A percentile compares a stretch with the other conserved stretches of the same genome.
phyloP scores from a whole-genome alignment of 768 basidiomycete species.

The Tylopilus cervinicoccineus region DNA sequence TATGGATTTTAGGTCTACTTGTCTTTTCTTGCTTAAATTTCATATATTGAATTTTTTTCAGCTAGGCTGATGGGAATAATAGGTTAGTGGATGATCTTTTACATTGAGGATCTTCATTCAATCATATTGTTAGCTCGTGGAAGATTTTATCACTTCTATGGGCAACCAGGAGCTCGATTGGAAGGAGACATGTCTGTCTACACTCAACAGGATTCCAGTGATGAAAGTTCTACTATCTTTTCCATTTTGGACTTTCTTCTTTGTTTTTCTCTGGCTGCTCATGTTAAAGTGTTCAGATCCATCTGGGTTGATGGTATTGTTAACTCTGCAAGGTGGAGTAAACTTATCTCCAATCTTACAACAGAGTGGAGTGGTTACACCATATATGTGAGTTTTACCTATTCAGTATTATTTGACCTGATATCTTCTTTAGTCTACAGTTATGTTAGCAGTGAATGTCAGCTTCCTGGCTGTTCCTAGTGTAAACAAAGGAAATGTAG shows the following conservation, averaged over 20 bases:
- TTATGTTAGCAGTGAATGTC: constrained; percentile 1
- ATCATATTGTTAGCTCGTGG: not conserved
- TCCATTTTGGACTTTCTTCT: not conserved
- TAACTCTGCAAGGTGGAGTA: not conserved
- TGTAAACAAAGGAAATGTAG: not conserved
- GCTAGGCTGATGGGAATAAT: not conserved
- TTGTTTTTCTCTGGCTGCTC: not conserved
- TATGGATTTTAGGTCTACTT: not conserved
- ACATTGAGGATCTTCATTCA: too few relatives aligned
- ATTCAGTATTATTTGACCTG: not conserved
- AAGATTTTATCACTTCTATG: constrained; percentile 1
- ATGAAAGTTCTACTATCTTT: not conserved
- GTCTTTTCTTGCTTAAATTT: not conserved
- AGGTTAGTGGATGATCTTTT: not conserved
- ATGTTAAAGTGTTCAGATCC: not conserved
- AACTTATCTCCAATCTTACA: not conserved
- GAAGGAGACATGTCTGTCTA: not conserved
- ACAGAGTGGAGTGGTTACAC: not conserved
- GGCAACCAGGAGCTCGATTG: constrained; percentile 1
- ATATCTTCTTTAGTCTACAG: not conserved
- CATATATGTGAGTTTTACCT: constrained; percentile 1
- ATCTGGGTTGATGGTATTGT: not conserved
- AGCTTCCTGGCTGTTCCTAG: not conserved
- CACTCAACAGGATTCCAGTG: not conserved
- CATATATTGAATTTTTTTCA: not conserved